Conservation (phyloP, 2,329 filamentous ascomycete genomes). For the Sarocladium oryzae region DNA sequence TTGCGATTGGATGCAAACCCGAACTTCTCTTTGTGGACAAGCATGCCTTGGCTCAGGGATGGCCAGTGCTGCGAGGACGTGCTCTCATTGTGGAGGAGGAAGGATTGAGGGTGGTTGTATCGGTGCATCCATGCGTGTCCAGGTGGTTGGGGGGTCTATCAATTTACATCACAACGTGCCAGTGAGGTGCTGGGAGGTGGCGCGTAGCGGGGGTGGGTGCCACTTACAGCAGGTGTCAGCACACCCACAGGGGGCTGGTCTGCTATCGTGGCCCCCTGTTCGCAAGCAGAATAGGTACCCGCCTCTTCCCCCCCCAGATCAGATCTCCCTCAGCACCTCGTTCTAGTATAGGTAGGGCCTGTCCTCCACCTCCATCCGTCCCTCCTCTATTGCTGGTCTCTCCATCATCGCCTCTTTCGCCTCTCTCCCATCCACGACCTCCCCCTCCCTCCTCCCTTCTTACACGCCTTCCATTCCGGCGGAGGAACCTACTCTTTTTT, state of each 20-base stretch:
- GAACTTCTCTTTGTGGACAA: not conserved
- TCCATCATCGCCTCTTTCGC: slow-evolving; percentile 2
- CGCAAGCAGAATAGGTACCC: too few relatives aligned
- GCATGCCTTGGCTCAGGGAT: too few relatives aligned
- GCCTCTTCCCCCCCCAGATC: slow-evolving; percentile 1
- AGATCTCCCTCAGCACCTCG: not conserved
- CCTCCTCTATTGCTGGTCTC: not conserved
- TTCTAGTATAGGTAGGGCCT: too few relatives aligned
- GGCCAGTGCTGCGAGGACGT: too few relatives aligned
- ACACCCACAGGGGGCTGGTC: not conserved
- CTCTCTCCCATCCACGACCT: slow-evolving; percentile 3
- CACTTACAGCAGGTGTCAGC: not conserved
- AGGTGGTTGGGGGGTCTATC: not conserved
- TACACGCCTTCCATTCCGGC: slow-evolving; percentile 7
- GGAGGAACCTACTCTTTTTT: slow-evolving; percentile 13
- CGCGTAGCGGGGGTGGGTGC: not conserved
- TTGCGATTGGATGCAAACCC: not conserved
- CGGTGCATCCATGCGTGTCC: not conserved
- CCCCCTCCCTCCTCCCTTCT: slow-evolving; percentile 14
- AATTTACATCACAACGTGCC: not conserved
- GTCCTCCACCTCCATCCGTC: not conserved
- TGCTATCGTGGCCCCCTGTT: not conserved
- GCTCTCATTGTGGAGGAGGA: not conserved
- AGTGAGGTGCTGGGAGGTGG: not conserved
- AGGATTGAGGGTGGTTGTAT: not conserved